phyloP scores from a whole-genome alignment of 2,329 filamentous ascomycete species.

The Fusarium cyanostomum region DNA sequence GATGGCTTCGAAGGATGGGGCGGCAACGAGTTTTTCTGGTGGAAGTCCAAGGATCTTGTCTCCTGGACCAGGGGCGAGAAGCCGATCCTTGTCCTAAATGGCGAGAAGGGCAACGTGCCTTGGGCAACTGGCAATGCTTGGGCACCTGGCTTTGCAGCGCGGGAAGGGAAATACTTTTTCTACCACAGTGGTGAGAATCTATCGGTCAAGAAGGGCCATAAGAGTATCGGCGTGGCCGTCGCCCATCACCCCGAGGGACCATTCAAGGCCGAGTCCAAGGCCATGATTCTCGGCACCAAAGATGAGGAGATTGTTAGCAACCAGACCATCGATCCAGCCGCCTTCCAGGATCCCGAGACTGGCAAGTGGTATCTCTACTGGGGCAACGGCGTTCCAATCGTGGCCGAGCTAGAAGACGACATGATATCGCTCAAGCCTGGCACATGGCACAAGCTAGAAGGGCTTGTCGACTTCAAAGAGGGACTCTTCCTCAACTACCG shows the following conservation, averaged over 20 bases:
- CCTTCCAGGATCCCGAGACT: constrained; percentile 66
- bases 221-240: constrained; percentile 70
- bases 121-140: constrained; percentile 74
- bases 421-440: constrained; percentile 55
- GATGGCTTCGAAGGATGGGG: constrained; percentile 57
- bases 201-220: constrained; percentile 57
- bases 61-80: constrained; percentile 53
- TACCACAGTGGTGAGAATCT: constrained; percentile 67
- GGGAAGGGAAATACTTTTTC: constrained; percentile 70
- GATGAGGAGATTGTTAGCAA: constrained; percentile 56
- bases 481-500: constrained; percentile 55
- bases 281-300: constrained; percentile 55
- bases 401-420: constrained; percentile 56
- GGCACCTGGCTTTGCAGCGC: constrained; percentile 70
- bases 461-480: constrained; percentile 55
- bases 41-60: constrained; percentile 56
- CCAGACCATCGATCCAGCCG: constrained; percentile 68
- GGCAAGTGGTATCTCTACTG: constrained; percentile 71
- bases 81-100: constrained; percentile 57
- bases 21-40: constrained; percentile 58
- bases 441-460: constrained; percentile 47
- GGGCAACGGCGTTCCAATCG: constrained; percentile 57
- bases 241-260: constrained; percentile 66
- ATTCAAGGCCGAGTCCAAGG: constrained; percentile 62
- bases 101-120: constrained; percentile 62